Conservation (phyloP, 1,284 basidiomycete species). For the Moniliella sp. region DNA sequence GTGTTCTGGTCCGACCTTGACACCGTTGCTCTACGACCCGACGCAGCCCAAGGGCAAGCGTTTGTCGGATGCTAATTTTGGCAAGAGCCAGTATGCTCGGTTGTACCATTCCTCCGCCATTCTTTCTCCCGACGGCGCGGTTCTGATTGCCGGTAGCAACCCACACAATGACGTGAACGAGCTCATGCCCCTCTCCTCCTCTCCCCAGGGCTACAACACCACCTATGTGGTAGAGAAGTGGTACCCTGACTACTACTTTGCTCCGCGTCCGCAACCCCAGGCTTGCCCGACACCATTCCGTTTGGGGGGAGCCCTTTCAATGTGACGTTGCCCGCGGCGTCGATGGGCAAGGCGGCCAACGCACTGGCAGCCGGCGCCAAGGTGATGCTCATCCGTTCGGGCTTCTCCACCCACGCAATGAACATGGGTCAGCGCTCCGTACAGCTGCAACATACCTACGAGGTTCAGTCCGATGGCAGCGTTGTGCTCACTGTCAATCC, state of each 20-base stretch:
- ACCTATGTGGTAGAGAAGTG: slow-evolving; percentile 69
- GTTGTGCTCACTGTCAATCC: slow-evolving; percentile 44
- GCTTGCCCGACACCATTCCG: slow-evolving; percentile 49
- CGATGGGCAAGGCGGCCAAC: slow-evolving; percentile 23
- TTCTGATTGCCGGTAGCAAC: slow-evolving; percentile 74
- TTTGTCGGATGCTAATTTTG: slow-evolving; percentile 46
- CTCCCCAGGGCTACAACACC: slow-evolving; percentile 46
- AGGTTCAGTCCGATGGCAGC: slow-evolving; percentile 52
- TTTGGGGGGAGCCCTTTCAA: slow-evolving; percentile 74
- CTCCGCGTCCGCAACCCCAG: slow-evolving; percentile 51
- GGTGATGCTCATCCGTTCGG: slow-evolving; percentile 58
- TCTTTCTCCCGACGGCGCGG: slow-evolving; percentile 56
- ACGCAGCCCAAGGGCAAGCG: slow-evolving; percentile 42
- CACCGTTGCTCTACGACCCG: slow-evolving; percentile 55
- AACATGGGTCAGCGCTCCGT: slow-evolving; percentile 63
- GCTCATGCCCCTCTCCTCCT: slow-evolving; percentile 12
- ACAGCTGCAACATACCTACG: slow-evolving; percentile 51
- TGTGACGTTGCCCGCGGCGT: slow-evolving; percentile 37
- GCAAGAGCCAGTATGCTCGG: slow-evolving; percentile 49
- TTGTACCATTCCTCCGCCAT: slow-evolving; percentile 56
- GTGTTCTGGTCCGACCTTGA: slow-evolving; percentile 52
- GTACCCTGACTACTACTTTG: slow-evolving; percentile 46
- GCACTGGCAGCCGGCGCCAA: slow-evolving; percentile 47
- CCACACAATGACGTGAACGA: slow-evolving; percentile 55
- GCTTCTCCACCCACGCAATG: slow-evolving; percentile 84